These are phyloP conservation scores for Penicillium malachiteum DNA, from an alignment of 495 filamentous ascomycete species.

Conservation along the genomic window DNA sequence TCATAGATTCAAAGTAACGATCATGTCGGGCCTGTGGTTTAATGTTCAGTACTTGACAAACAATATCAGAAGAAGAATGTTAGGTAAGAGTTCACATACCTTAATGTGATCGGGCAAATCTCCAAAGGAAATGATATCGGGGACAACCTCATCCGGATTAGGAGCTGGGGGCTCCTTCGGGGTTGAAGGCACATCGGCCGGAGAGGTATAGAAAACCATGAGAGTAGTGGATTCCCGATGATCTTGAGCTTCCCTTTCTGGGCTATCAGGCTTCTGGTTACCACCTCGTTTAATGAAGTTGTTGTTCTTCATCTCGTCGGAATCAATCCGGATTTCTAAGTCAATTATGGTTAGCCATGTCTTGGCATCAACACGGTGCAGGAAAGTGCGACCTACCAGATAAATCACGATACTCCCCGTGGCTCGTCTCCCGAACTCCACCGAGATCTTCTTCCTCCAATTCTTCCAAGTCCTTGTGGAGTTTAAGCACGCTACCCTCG, in stretches of 20 bases:
- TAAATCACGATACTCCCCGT: slow-evolving; percentile 45
- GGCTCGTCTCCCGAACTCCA: slow-evolving; percentile 43
- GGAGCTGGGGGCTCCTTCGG: slow-evolving; percentile 68
- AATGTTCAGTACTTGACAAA: slow-evolving; percentile 3
- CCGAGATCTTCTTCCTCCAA: slow-evolving; percentile 69
- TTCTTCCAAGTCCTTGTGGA: slow-evolving; percentile 60
- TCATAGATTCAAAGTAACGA: slow-evolving; percentile 41
- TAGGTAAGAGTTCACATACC: slow-evolving; percentile 27
- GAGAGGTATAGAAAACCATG: slow-evolving; percentile 76
- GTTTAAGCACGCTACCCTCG: slow-evolving; percentile 81
- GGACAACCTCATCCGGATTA: slow-evolving; percentile 34
- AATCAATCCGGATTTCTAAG: slow-evolving; percentile 57
- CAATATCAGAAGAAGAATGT: no score
- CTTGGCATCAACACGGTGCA: neutral
- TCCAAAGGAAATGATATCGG: slow-evolving; percentile 47
- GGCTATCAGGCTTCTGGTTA: slow-evolving; percentile 52
- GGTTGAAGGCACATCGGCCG: slow-evolving; percentile 71
- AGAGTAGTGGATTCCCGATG: slow-evolving; percentile 74
- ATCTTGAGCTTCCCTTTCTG: slow-evolving; percentile 66
- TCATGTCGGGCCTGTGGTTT: slow-evolving; percentile 42
- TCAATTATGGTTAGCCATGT: slow-evolving; percentile 26
- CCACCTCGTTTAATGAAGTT: slow-evolving; percentile 67
- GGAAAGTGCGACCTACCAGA: slow-evolving; percentile 31
- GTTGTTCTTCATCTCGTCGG: slow-evolving; percentile 43
- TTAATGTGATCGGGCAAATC: slow-evolving; percentile 45